These are phyloP conservation scores for Aspergillus flavus DNA, from an alignment of 2,329 filamentous ascomycete species.

Conservation along the genomic window DNA sequence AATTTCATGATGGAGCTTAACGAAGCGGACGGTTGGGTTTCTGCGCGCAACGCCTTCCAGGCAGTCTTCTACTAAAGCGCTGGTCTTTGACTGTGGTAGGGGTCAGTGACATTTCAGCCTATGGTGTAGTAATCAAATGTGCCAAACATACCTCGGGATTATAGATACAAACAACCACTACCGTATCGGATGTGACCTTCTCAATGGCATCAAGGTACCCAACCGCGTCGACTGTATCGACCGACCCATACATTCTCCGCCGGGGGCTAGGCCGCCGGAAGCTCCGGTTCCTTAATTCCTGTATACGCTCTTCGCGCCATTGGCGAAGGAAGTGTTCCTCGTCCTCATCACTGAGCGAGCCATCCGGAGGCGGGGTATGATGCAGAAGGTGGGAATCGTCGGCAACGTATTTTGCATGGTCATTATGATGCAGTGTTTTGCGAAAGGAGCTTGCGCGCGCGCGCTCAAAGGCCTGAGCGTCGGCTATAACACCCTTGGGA, in stretches of 20 bases:
- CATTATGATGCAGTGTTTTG: slow-evolving; percentile 42
- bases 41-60: slow-evolving; percentile 72
- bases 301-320: slow-evolving; percentile 80
- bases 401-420: slow-evolving; percentile 28
- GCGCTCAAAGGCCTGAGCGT: slow-evolving; percentile 53
- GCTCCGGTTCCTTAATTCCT: slow-evolving; percentile 71
- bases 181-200: slow-evolving; percentile 76
- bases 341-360: slow-evolving; percentile 57
- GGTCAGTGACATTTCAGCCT: slow-evolving; percentile 6
- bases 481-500: slow-evolving; percentile 55
- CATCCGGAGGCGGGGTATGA: slow-evolving; percentile 25
- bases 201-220: slow-evolving; percentile 97
- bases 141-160: slow-evolving; percentile 71
- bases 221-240: slow-evolving; percentile 83
- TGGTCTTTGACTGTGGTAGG: slow-evolving; percentile 71
- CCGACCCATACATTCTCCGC: slow-evolving; percentile 72
- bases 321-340: slow-evolving; percentile 80
- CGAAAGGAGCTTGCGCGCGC: slow-evolving; percentile 52
- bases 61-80: slow-evolving; percentile 75
- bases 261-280: slow-evolving; percentile 75
- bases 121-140: background rate
- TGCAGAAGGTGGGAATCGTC: slow-evolving; percentile 28
- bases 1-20: slow-evolving; percentile 87
- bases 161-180: slow-evolving; percentile 92
- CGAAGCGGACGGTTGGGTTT: slow-evolving; percentile 75